Base-by-base conservation (phyloP, 192 early-diverging fungal species). In the Nowakowskiella sp. region DNA sequence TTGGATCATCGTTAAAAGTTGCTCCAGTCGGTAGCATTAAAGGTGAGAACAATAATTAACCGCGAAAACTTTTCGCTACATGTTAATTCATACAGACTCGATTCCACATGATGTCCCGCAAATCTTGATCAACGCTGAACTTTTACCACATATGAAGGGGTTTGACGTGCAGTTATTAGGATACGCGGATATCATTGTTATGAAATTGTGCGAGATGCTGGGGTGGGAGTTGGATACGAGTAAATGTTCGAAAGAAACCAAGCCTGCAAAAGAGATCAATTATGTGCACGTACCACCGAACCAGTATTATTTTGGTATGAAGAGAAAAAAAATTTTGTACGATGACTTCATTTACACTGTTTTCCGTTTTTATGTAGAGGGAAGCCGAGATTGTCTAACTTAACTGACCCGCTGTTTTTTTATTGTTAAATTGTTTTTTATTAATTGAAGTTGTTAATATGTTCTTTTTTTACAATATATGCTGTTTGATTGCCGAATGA, bases 1-100 rank as follows among this genome's bases (percentile, higher is more conserved):
- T 99, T 70, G 96, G 96, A 21, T 89, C 87, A 27, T 89, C 85
- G n/a, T 70, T 99, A 10, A 91, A 92, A 62, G 93, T 99, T 3
- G 85, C 89, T 1, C 96, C 96, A 1, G 92, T 99, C 1, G 86
- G 87, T 3, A 85, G 87, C 29, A 90, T 96, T 24, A 90, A 90
- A 82, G 70, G 73, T 80, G 59, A 33, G 64, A 32, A 28, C 39
- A 3, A 42, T 16, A 10, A 22, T 25, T 24, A 61, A 63, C 25
- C 9, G n/a, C n/a, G n/a, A n/a, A n/a, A n/a, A 22, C 47, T 53
- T 19, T 55, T 4, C 25, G 51, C 8, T n/a, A 22, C 47, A 29
- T 34, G 33, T 42, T 8, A 42, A 22, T 49, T 16, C 47, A 8
- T 60, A 8, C 48, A 68, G 55, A 83, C 39, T 78, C 82, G 28